These are phyloP conservation scores for Zarea fungicola DNA, from an alignment of 2,329 filamentous ascomycete species.

Conservation along the genomic window DNA sequence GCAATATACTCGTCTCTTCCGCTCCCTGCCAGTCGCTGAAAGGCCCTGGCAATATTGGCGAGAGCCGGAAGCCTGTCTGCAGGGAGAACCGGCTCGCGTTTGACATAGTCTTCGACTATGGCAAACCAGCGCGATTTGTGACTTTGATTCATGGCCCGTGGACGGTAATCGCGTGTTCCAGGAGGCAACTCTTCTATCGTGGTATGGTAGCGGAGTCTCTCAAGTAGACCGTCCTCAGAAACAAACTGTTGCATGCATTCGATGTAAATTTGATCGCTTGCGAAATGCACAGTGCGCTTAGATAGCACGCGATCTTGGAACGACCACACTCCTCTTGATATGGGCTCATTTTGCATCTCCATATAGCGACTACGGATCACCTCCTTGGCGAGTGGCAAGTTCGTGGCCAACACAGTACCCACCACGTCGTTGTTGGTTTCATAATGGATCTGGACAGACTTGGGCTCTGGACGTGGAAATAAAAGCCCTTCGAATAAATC, in stretches of 20 bases:
- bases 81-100: neutral
- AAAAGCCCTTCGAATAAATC: neutral
- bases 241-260: neutral
- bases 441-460: neutral
- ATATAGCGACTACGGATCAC: neutral
- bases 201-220: neutral
- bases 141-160: too few species aligned
- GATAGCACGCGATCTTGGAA: constrained; percentile 10
- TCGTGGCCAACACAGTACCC: neutral
- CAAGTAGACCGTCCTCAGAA: constrained; percentile 5
- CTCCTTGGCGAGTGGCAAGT: constrained; percentile 3
- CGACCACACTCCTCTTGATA: constrained; percentile 1
- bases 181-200: neutral
- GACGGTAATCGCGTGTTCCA: neutral
- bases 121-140: neutral
- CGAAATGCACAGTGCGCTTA: constrained; percentile 2
- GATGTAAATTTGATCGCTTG: constrained; percentile 7
- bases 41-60: neutral
- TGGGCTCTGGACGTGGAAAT: neutral
- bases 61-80: constrained; percentile 4
- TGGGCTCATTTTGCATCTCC: constrained; percentile 2
- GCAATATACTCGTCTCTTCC: constrained; percentile 1
- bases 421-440: neutral
- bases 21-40: neutral
- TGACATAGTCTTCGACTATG: constrained; percentile 1